Conservation (phyloP, 208 protist genomes). For the Porcisia deanei region DNA sequence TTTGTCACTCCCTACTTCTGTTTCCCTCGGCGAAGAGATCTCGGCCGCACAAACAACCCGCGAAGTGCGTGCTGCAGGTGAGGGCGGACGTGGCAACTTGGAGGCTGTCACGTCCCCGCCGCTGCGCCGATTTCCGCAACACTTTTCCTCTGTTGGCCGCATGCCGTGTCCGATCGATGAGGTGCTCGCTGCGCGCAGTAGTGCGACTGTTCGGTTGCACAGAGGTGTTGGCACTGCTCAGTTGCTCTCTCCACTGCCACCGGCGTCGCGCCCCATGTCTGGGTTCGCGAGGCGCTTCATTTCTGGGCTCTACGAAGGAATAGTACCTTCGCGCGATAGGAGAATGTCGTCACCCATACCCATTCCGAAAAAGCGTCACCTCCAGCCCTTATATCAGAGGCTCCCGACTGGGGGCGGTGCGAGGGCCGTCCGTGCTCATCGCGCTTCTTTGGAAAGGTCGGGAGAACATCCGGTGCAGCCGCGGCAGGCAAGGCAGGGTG, state of each 20-base stretch:
- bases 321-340: background rate
- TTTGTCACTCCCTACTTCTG: background rate
- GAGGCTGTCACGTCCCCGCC: background rate
- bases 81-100: background rate
- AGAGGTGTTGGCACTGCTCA: background rate
- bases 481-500: constrained; percentile 5
- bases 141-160: constrained; percentile 20
- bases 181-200: constrained; percentile 25
- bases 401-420: constrained; percentile 18
- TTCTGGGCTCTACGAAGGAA: constrained; percentile 45
- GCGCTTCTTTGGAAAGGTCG: constrained; percentile 1
- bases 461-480: background rate
- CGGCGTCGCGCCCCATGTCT: constrained; percentile 15
- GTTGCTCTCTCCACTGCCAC: background rate
- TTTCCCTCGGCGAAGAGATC: background rate
- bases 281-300: constrained; percentile 52
- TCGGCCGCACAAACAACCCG: background rate
- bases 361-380: background rate
- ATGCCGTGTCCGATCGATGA: constrained; percentile 24
- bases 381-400: background rate
- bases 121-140: background rate
- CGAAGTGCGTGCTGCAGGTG: background rate
- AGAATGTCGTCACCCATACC: background rate
- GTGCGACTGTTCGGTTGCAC: constrained; percentile 19
- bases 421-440: constrained; percentile 7